These are phyloP conservation scores for Ramalina peruviana DNA, from an alignment of 495 filamentous ascomycete genomes.

Conservation along the genomic window DNA sequence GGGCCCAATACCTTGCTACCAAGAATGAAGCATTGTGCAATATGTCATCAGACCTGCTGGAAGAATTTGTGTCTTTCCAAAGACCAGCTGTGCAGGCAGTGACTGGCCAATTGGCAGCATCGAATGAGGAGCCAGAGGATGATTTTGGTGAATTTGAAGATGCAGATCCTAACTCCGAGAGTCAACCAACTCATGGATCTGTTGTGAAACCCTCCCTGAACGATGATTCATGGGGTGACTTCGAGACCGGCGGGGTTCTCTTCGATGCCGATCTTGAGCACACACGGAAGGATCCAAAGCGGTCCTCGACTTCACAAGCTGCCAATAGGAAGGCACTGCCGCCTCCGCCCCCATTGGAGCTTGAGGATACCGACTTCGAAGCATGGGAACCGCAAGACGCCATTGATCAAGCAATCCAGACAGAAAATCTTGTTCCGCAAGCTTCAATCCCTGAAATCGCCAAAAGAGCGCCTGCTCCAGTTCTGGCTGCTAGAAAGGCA, in stretches of 20 bases:
- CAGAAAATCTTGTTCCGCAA: neutral
- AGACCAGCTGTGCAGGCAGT: neutral
- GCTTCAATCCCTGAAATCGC: neutral
- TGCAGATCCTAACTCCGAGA: constrained; percentile 19
- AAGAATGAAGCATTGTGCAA: too few species aligned
- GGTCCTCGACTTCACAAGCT: neutral
- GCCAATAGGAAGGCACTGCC: neutral
- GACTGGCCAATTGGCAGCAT: neutral
- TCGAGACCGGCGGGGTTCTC: constrained; percentile 29
- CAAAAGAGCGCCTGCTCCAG: neutral
- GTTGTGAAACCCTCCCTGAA: neutral
- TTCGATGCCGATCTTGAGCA: constrained; percentile 13
- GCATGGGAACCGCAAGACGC: neutral
- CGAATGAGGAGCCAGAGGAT: constrained; percentile 41
- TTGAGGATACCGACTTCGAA: constrained; percentile 18
- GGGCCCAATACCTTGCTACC: too few species aligned
- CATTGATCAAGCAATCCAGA: neutral
- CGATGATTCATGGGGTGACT: constrained; percentile 47
- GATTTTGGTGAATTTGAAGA: constrained; percentile 68
- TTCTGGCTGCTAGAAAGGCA: neutral
- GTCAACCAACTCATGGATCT: neutral
- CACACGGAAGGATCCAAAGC: neutral
- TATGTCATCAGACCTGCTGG: constrained; percentile 67
- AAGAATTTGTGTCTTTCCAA: constrained; percentile 41
- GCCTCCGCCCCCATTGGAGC: constrained; percentile 29